Base-by-base conservation (phyloP, 345 rosid species). In the Eucalyptus lansdowneana region DNA sequence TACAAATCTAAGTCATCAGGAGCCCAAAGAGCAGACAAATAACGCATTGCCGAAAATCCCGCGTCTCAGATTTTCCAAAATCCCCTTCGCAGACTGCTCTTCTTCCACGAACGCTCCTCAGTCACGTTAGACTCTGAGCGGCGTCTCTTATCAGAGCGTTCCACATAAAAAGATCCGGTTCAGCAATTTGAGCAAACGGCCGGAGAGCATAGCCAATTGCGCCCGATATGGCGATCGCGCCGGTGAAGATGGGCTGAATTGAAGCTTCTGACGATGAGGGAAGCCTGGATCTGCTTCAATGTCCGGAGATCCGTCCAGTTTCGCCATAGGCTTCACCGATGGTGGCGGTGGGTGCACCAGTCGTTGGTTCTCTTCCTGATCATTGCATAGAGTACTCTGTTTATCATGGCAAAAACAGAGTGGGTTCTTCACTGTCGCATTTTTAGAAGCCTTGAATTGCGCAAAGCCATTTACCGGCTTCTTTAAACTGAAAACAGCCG, bases 151-250 rank as follows among this genome's bases (percentile, higher is more conserved):
- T 93, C 53, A 96, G 88, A 17, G 95, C 91, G 89, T 94, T 95
- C 94, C 93, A 92, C 97, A 94, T 92, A 93, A 96, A 94, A 6
- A 90, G 91, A 89, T 95, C 96, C 3, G 93, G 96, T 11, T 94
- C 65, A 11, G 90, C 94, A 81, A 93, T 91, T 88, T 90, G 88
- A 92, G 89, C 91, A 87, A 96, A 91, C 88, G 94, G 91, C 29
- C 91, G 88, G 40, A 80, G 89, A 86, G 97, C 97, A 51, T 95
- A 94, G 24, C 90, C 92, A 31, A 95, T 89, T 53, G 94, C 89
- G 54, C 88, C 90, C 19, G 93, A 87, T 80, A 93, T 87, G 5
- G 92, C 58, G 50, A 94, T 51, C 1, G 92, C 91, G 83, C 92
- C 92, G 40, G 92, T 95, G 11, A 95, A 93, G 42, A 96, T 90